Evolutionary conservation across 768 basidiomycete species (phyloP).

Genomic region (Phylloporus sp.): DNA sequence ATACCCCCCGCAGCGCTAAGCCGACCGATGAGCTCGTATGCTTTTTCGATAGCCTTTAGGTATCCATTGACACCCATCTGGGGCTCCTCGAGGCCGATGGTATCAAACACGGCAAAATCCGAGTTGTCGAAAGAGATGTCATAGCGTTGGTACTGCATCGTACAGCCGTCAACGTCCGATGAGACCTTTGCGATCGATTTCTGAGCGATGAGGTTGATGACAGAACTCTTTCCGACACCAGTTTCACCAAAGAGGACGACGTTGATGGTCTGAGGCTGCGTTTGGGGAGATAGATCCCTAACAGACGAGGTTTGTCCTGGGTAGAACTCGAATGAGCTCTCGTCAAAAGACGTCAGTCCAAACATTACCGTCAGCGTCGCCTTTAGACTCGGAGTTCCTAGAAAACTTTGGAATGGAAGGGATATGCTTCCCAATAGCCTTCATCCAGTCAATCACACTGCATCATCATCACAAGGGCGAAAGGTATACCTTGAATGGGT

Average conservation of each 20-base stretch:
- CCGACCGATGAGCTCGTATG: constrained; percentile 30
- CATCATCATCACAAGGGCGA: no score
- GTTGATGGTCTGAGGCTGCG: constrained; percentile 21
- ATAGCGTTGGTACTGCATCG: constrained; percentile 32
- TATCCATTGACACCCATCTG: constrained; percentile 27
- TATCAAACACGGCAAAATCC: constrained; percentile 30
- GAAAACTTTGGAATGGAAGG: background rate
- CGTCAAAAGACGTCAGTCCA: background rate
- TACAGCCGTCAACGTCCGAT: constrained; percentile 32
- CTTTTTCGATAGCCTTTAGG: constrained; percentile 25
- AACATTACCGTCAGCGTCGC: constrained; percentile 11
- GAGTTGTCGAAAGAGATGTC: constrained; percentile 17
- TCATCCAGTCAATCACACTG: background rate
- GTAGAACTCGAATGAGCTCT: constrained; percentile 5
- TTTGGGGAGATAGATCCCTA: background rate
- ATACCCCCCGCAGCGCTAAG: constrained; percentile 34
- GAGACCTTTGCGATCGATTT: constrained; percentile 24
- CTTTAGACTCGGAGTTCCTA: background rate
- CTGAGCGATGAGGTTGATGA: constrained; percentile 31
- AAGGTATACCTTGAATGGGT: constrained; percentile 6
- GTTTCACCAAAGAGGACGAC: constrained; percentile 42
- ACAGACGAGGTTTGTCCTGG: background rate
- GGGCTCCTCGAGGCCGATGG: constrained; percentile 34
- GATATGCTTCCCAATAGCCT: background rate
- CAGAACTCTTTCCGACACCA: constrained; percentile 33